Conservation (phyloP, 2,329 filamentous ascomycete species). For the Huntiella bhutanensis region DNA sequence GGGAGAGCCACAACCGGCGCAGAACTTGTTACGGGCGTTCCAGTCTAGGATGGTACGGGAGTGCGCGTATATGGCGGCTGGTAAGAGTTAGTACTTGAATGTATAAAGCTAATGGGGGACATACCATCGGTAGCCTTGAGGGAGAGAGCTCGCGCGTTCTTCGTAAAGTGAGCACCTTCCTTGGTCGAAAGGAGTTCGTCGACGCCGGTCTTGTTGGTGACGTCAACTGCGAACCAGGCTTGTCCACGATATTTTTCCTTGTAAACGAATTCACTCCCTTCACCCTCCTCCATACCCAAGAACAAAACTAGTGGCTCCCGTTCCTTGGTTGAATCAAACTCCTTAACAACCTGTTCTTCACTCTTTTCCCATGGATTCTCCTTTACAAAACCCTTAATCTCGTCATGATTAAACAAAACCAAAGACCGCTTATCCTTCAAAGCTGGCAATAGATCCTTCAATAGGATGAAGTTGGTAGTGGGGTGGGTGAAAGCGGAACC, state of each 20-base stretch:
- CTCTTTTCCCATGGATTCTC: conserved; percentile 47
- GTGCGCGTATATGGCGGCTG: conserved; percentile 80
- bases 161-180: conserved; percentile 6
- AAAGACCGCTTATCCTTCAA: conserved; percentile 36
- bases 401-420: conserved; percentile 47
- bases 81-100: background rate
- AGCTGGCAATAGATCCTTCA: conserved; percentile 62
- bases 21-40: conserved; percentile 86
- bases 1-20: conserved; percentile 66
- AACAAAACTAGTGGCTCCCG: conserved; percentile 55
- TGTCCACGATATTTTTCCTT: conserved; percentile 51
- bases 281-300: conserved; percentile 57
- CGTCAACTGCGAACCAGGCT: conserved; percentile 79
- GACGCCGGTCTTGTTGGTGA: conserved; percentile 49
- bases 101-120: background rate
- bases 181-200: conserved; percentile 13
- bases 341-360: conserved; percentile 54
- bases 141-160: conserved; percentile 28
- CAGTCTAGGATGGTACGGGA: conserved; percentile 79
- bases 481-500: conserved; percentile 46
- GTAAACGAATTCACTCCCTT: conserved; percentile 32
- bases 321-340: conserved; percentile 52
- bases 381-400: conserved; percentile 54
- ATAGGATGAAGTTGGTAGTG: conserved; percentile 52
- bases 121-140: conserved; percentile 20